These are phyloP conservation scores for Mycena sanguinolenta DNA, from an alignment of 768 basidiomycete genomes.

Conservation along the genomic window DNA sequence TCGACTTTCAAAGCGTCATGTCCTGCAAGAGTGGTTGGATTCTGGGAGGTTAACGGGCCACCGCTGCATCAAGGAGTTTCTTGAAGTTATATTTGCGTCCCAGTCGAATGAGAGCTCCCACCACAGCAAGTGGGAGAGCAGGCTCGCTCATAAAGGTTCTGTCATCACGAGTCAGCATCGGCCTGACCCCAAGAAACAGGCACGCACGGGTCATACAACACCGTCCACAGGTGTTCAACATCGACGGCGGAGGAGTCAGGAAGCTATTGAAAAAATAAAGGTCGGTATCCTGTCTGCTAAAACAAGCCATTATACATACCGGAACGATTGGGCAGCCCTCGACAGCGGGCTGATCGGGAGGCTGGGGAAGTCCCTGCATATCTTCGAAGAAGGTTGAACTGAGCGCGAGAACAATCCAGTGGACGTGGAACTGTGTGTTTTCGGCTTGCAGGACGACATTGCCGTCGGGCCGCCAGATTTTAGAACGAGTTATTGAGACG, in stretches of 20 bases:
- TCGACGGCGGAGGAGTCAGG: background rate
- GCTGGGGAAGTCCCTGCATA: constrained; percentile 3
- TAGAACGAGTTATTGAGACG: background rate
- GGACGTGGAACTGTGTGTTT: background rate
- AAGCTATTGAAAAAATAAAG: too few species aligned
- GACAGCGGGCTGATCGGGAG: constrained; percentile 1
- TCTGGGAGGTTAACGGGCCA: constrained; percentile 1
- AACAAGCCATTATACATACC: too few species aligned
- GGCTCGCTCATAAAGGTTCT: background rate
- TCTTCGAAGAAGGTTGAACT: constrained; percentile 6
- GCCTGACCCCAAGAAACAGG: background rate
- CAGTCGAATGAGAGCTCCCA: constrained; percentile 14
- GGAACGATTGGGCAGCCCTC: constrained; percentile 17
- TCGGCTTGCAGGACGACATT: background rate
- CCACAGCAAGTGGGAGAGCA: background rate
- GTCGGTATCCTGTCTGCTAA: too few species aligned
- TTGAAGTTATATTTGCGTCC: constrained; percentile 25
- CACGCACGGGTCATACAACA: constrained; percentile 1
- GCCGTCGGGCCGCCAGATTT: background rate
- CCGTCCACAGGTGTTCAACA: background rate
- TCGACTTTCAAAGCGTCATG: background rate
- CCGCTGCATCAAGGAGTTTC: background rate
- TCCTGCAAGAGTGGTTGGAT: constrained; percentile 8
- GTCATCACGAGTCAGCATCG: background rate
- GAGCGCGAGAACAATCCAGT: background rate